Base-by-base conservation (phyloP, 164 flowering plant species). In the Buxus sempervirens region DNA sequence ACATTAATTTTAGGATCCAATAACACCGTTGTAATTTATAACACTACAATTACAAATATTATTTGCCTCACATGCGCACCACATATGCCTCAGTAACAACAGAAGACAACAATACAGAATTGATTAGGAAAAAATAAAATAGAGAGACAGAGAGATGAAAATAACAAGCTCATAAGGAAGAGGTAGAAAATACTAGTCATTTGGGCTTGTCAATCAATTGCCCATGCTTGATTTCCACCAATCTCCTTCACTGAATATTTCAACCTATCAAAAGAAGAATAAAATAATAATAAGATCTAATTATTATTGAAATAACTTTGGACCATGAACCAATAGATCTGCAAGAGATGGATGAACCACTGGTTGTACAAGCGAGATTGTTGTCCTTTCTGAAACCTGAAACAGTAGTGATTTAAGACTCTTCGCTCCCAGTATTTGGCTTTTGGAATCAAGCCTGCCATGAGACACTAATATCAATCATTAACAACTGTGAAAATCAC, bases 351-450 rank as follows among this genome's bases (percentile, higher is more conserved):
- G 7, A 27, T 45, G 55, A 54, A 62, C 20, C 69, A 93, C 97
- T 96, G 83, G 80, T 95, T 97, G 79, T 95, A 97, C 77, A 95
- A 80, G 67, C 93, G 93, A 71, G 99, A 92, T 28, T 57, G 75
- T 55, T 92, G 97, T 59, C 99, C 99, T 80, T 95, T 97, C 97
- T 97, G 92, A 77, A 92, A 95, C 75, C 89, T 97, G 65, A n/a
- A 86, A 76, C 28, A 72, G 67, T 64, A 82, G 83, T 24, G 99
- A 97, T 74, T 77, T 85, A 48, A 95, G 91, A 74, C 97, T 79
- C 83, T 84, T 68, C 97, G 97, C 66, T 97, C 96, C 97, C 97
- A 95, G 60, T 90, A 60, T 69, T 78, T 77, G n/a, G 97, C 97
- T 76, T 84, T 95, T 21, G 97, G 97, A 71, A 95, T 90, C 79